Evolutionary conservation across 192 early-diverging fungal genomes (phyloP).

Genomic region (Kappamyces sp.): DNA sequence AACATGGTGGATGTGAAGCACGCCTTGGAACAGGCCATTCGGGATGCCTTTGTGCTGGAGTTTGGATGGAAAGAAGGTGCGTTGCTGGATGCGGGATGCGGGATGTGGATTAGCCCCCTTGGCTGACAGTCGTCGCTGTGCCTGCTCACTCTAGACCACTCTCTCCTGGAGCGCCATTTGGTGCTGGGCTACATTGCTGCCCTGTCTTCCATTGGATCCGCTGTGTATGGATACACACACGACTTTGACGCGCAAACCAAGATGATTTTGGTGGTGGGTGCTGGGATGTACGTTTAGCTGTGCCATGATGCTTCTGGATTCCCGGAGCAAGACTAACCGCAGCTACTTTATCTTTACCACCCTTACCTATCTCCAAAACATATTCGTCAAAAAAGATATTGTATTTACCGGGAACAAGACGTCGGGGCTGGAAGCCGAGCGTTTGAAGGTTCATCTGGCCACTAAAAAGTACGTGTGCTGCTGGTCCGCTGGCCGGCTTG

Average conservation of each 20-base stretch:
- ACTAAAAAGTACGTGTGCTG: no score
- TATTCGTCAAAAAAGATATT: constrained; percentile 8
- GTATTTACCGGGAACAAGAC: neutral
- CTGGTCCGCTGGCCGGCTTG: no score
- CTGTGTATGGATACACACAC: constrained; percentile 15
- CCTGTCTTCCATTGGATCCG: constrained; percentile 3
- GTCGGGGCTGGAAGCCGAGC: neutral
- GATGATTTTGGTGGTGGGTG: constrained; percentile 10
- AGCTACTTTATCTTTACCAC: constrained; percentile 11
- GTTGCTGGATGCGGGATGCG: no score
- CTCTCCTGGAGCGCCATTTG: constrained; percentile 8
- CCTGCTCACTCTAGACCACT: neutral
- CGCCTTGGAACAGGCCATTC: constrained; percentile 1
- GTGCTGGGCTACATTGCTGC: constrained; percentile 12
- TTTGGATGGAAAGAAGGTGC: no score
- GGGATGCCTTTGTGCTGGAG: constrained; percentile 9
- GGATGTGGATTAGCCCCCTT: no score
- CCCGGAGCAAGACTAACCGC: neutral
- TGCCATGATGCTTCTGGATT: neutral
- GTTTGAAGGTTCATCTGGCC: no score
- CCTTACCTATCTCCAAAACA: neutral
- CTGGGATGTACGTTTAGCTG: neutral
- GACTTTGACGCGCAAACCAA: constrained; percentile 13
- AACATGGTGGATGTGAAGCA: constrained; percentile 13
- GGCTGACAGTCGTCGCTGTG: no score